phyloP scores from a whole-genome alignment of 495 filamentous ascomycete genomes.

The Penicillium ucsense region DNA sequence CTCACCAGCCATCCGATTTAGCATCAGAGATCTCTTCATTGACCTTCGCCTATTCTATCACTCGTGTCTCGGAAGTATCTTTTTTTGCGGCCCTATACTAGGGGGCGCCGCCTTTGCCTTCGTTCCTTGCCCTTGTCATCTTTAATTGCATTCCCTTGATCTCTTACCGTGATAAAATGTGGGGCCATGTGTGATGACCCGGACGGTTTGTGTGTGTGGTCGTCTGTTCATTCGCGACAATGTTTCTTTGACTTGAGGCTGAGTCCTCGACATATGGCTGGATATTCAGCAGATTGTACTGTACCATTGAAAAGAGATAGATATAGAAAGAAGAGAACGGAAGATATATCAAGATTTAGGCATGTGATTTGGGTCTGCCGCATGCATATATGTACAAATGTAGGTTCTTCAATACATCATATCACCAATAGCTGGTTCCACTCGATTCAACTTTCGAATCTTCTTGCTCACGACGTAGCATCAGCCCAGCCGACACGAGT shows the following conservation, averaged over 20 bases:
- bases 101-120: not conserved
- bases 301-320: constrained; percentile 28
- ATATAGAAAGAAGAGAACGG: constrained; percentile 14
- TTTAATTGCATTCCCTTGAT: not conserved
- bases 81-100: not conserved
- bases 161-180: not conserved
- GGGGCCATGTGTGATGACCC: constrained; percentile 3
- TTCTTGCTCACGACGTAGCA: no score
- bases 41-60: no score
- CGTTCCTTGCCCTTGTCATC: not conserved
- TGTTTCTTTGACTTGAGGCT: constrained; percentile 4
- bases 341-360: not conserved
- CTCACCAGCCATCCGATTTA: constrained; percentile 6
- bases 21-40: constrained; percentile 13
- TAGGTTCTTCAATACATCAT: no score
- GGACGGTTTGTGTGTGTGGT: constrained; percentile 3
- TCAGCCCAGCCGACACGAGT: no score
- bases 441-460: no score
- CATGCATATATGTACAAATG: no score
- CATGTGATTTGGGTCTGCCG: not conserved
- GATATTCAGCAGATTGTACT: constrained; percentile 24
- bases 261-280: constrained; percentile 5
- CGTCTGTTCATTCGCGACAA: constrained; percentile 1
- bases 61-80: not conserved
- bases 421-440: no score